These are phyloP conservation scores for Hamigera avellanea DNA, from an alignment of 495 filamentous ascomycete genomes.

Conservation along the genomic window DNA sequence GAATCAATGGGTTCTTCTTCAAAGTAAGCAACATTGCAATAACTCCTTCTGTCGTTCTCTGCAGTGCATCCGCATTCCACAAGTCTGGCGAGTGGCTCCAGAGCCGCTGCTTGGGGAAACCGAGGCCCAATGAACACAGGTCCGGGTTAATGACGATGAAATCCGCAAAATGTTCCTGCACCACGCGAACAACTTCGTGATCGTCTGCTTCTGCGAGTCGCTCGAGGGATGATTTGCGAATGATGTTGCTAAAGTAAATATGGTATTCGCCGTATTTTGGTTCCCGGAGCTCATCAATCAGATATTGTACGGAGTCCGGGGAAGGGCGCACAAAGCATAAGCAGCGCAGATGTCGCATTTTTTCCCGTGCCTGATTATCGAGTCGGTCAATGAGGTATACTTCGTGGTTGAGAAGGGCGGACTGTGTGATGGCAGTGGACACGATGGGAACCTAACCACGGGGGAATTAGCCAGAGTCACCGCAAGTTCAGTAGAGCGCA, in stretches of 20 bases:
- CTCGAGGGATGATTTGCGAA: constrained; percentile 93
- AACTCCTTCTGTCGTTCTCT: constrained; percentile 76
- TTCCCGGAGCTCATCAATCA: constrained; percentile 92
- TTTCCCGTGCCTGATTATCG: constrained; percentile 83
- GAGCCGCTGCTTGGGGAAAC: constrained; percentile 62
- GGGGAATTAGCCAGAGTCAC: constrained; percentile 8
- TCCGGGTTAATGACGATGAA: constrained; percentile 93
- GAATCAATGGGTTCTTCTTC: constrained; percentile 92
- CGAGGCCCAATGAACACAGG: constrained; percentile 70
- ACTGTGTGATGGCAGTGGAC: constrained; percentile 92
- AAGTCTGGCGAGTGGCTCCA: constrained; percentile 66
- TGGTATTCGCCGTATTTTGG: constrained; percentile 98
- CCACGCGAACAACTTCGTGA: constrained; percentile 83
- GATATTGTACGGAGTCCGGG: constrained; percentile 76
- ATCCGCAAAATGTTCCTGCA: constrained; percentile 94
- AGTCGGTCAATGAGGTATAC: constrained; percentile 95
- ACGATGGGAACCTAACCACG: constrained; percentile 61
- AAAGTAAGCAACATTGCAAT: constrained; percentile 70
- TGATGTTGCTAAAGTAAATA: constrained; percentile 92
- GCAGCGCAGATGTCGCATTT: constrained; percentile 95
- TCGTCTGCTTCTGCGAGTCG: constrained; percentile 95
- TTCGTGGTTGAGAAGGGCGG: constrained; percentile 89
- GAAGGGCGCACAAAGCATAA: constrained; percentile 88
- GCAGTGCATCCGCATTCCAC: constrained; percentile 82
- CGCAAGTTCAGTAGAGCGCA: constrained; percentile 7